Base-by-base conservation (phyloP, 2,329 filamentous ascomycete species). In the Phyllosticta citribraziliensis region DNA sequence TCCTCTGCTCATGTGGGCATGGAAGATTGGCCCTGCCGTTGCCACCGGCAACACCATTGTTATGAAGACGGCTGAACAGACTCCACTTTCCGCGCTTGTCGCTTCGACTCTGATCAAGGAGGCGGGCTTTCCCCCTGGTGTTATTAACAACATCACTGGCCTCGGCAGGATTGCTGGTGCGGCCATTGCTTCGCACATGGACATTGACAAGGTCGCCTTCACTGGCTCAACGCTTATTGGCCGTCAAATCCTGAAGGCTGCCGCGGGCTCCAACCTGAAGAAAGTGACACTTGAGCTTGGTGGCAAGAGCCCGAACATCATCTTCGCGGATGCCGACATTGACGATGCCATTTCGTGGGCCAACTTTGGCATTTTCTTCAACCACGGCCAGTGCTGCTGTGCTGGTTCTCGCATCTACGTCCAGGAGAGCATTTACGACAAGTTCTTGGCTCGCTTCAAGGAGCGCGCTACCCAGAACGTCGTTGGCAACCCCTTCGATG, bases 371-470 rank as follows among this genome's bases (percentile, higher is more conserved):
- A 80, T 81, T 68, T 80, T 79, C 76, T 83, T 79, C 76, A 83
- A 84, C 76, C 80, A 83, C 72, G 82, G 81, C 69, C 82, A 84
- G 73, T 81, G 79, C 76, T 84, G 82, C 78, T 91, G 88, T 72
- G 89, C 89, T 64, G 88, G 88, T 66, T 91, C 88, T 64, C 87
- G 90, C 70, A 83, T 95, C 74, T 92, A 90, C 76, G 90, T 95
- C 58, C 89, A 95, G 75, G 89, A 94, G 70, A 80, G 81, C 64
- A 88, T 95, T 76, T 92, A 94, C 79, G 90, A 95, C 79, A 87
- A 91, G 80, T 95, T 95, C 77, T 76, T 96, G 58, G 80, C 82
- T 69, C 82, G 84, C 57, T 95, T 95, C 84, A 91, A 88, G 84
- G 82, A 84, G 78, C 85, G 89, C 58, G 87, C 89, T 47, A 70